Evolutionary conservation across 441 rosid species (phyloP).

Genomic region (Croton laevigatus): DNA sequence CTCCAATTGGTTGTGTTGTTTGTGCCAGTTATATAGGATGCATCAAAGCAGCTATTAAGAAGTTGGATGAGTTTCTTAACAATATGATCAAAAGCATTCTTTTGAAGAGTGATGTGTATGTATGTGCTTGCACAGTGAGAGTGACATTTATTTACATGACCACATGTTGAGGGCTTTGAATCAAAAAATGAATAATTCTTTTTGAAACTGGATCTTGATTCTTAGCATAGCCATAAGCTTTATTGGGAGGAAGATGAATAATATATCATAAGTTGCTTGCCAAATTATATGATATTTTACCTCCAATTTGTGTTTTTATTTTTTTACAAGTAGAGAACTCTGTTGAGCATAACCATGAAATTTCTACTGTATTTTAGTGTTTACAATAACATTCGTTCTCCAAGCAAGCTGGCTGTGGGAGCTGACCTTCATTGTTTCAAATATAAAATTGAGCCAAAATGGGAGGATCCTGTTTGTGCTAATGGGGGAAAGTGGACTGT

Average conservation of each 20-base stretch:
- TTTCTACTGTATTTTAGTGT: constrained; percentile 39
- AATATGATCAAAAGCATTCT: background rate
- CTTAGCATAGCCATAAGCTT: too few relatives aligned
- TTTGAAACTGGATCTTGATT: background rate
- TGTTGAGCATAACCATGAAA: background rate
- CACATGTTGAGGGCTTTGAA: background rate
- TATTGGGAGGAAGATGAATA: too few relatives aligned
- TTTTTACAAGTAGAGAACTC: background rate
- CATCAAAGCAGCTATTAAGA: background rate
- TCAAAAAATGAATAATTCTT: background rate
- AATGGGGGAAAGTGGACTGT: constrained; percentile 95
- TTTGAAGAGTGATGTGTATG: background rate
- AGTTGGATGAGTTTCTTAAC: background rate
- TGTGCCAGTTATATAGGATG: background rate
- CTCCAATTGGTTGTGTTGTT: background rate
- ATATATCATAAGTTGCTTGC: background rate
- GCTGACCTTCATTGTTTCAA: constrained; percentile 91
- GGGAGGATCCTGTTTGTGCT: constrained; percentile 95
- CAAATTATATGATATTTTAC: background rate
- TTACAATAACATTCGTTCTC: constrained; percentile 67
- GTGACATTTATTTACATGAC: background rate
- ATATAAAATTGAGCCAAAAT: constrained; percentile 76
- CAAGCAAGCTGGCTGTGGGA: constrained; percentile 63
- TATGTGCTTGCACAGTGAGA: background rate
- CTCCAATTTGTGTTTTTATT: background rate